A percentile compares a stretch with the other conserved stretches of the same genome.
Conservation (phyloP, 306 rosid genomes). For the Ammopiptanthus mongolicus region DNA sequence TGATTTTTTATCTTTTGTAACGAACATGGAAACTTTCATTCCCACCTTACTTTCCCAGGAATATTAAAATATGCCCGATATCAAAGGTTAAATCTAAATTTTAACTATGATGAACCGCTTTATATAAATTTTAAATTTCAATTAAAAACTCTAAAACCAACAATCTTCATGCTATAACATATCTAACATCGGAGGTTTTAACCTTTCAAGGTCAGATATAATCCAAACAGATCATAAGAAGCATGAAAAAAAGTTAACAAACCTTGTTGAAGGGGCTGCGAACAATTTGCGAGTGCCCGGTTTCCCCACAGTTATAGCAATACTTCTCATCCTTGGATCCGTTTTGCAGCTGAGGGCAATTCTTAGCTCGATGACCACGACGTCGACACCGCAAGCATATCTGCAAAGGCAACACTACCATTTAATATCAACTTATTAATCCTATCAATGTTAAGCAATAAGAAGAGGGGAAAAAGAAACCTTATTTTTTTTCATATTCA, state of each 20-base stretch:
- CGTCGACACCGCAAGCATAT: constrained; percentile 81
- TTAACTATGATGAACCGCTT: neutral
- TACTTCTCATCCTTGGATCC: constrained; percentile 35
- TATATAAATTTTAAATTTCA: neutral
- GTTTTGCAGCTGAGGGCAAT: constrained; percentile 60
- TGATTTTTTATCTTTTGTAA: too few species aligned
- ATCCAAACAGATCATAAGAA: neutral
- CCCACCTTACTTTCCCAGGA: too few species aligned
- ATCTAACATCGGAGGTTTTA: neutral
- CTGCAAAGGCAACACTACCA: constrained; percentile 32
- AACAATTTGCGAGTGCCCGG: constrained; percentile 71
- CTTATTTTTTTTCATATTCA: constrained; percentile 75
- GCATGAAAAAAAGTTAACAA: neutral
- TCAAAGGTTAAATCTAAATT: too few species aligned
- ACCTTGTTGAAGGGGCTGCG: constrained; percentile 68
- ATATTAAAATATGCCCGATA: too few species aligned
- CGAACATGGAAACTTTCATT: too few species aligned
- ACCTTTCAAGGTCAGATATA: neutral
- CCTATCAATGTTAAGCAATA: too few species aligned
- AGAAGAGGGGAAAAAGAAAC: neutral
- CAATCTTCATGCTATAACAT: neutral
- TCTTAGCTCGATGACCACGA: constrained; percentile 82
- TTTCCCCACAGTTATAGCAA: constrained; percentile 88
- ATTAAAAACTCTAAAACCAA: neutral
- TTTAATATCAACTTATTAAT: too few species aligned